Conservation (phyloP, 176 grass and related monocot genomes). For the Sorghum bicolor region DNA sequence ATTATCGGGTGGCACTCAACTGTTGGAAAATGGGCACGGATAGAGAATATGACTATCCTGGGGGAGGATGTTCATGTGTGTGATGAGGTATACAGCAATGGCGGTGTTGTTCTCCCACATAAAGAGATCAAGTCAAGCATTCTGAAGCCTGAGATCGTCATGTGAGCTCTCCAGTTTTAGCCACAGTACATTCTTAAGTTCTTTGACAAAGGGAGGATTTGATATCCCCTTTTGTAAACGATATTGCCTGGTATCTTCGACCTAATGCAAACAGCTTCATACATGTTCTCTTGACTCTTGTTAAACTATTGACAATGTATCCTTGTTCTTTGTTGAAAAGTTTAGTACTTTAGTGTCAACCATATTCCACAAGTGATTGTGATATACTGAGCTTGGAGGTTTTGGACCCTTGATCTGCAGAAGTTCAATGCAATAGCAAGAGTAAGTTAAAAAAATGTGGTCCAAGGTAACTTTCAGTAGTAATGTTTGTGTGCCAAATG, state of each 20-base stretch:
- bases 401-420: background rate
- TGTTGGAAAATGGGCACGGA: conserved; percentile 77
- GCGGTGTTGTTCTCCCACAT: conserved; percentile 84
- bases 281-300: background rate
- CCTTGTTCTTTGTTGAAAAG: background rate
- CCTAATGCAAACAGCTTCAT: conserved; percentile 28
- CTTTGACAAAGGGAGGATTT: background rate
- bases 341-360: background rate
- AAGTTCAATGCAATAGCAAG: conserved; percentile 15
- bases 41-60: conserved; percentile 87
- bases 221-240: background rate
- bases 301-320: conserved; percentile 27
- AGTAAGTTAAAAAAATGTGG: background rate
- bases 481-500: background rate
- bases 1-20: conserved; percentile 95
- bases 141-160: conserved; percentile 94
- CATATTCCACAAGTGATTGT: conserved; percentile 7
- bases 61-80: conserved; percentile 92
- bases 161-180: conserved; percentile 50
- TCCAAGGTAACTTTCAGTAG: background rate
- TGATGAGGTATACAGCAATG: conserved; percentile 90
- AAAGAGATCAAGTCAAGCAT: conserved; percentile 96
- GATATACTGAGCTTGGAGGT: background rate
- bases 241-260: conserved; percentile 7
- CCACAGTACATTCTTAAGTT: conserved; percentile 8